phyloP scores from a whole-genome alignment of 2,329 filamentous ascomycete species.

The Stenocarpella maydis region DNA sequence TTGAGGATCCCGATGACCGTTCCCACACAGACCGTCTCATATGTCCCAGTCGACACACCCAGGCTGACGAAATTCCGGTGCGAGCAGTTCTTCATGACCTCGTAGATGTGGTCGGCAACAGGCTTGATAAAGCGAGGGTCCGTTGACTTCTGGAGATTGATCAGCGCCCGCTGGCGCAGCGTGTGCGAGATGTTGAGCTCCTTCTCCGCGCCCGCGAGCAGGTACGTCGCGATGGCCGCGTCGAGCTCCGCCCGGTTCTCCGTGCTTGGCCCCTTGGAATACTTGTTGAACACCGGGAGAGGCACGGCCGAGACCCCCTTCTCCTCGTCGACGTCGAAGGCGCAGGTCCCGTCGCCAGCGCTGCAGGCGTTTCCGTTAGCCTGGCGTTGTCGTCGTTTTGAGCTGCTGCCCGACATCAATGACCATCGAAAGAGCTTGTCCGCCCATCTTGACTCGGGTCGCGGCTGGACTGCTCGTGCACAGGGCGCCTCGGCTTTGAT shows the following conservation, averaged over 20 bases:
- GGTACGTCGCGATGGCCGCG: slow-evolving; percentile 51
- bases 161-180: slow-evolving; percentile 50
- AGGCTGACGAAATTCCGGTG: slow-evolving; percentile 61
- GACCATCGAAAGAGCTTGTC: slow-evolving; percentile 8
- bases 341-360: neutral
- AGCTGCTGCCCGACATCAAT: neutral
- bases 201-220: slow-evolving; percentile 51
- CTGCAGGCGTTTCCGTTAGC: neutral
- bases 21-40: slow-evolving; percentile 57
- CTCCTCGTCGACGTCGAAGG: slow-evolving; percentile 18
- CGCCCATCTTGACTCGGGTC: slow-evolving; percentile 25
- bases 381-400: neutral
- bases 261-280: neutral
- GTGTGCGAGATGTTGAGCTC: slow-evolving; percentile 56
- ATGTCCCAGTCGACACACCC: slow-evolving; percentile 60
- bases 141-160: slow-evolving; percentile 45
- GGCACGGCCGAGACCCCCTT: slow-evolving; percentile 11
- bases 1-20: slow-evolving; percentile 53
- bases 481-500: slow-evolving; percentile 33
- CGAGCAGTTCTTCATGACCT: slow-evolving; percentile 56
- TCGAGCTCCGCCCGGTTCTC: slow-evolving; percentile 44
- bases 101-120: slow-evolving; percentile 56
- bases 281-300: neutral
- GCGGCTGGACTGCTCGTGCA: neutral
- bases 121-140: slow-evolving; percentile 51